Percentiles rank a stretch among this genome's conserved stretches.
Conservation (phyloP, 495 filamentous ascomycete species). For the Lasiosphaeris hirsuta region DNA sequence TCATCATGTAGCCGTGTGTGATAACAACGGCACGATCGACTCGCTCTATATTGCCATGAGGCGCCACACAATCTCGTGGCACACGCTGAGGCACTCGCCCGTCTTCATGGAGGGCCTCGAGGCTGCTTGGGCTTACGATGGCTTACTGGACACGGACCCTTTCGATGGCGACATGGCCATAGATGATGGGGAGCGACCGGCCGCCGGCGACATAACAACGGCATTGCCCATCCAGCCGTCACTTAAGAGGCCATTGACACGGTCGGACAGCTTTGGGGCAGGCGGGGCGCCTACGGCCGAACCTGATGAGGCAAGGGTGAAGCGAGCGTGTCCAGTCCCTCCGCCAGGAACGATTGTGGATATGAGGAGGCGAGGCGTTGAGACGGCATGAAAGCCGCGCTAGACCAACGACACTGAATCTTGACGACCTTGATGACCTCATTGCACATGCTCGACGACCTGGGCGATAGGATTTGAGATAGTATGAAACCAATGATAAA, state of each 20-base stretch:
- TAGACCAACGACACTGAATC: background rate
- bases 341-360: slow-evolving; percentile 18
- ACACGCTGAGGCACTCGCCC: slow-evolving; percentile 43
- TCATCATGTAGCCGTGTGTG: slow-evolving; percentile 47
- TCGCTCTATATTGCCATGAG: slow-evolving; percentile 55
- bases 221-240: slow-evolving; percentile 34
- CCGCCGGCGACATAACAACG: slow-evolving; percentile 47
- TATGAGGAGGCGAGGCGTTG: slow-evolving; percentile 23
- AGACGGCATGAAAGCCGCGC: slow-evolving; percentile 20
- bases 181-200: slow-evolving; percentile 38
- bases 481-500: slow-evolving; percentile 20
- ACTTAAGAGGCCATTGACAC: slow-evolving; percentile 45
- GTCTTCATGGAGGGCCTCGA: slow-evolving; percentile 50
- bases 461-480: background rate
- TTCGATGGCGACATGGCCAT: slow-evolving; percentile 33
- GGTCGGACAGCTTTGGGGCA: slow-evolving; percentile 43
- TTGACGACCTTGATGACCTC: slow-evolving; percentile 12
- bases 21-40: slow-evolving; percentile 49
- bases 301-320: slow-evolving; percentile 17
- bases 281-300: slow-evolving; percentile 5
- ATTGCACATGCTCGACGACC: background rate
- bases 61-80: slow-evolving; percentile 42
- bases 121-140: slow-evolving; percentile 48
- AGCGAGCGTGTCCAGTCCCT: slow-evolving; percentile 17
- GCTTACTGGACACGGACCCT: slow-evolving; percentile 42